phyloP scores from a whole-genome alignment of 108 stramenopile genomes.

The Asterionellopsis glacialis region DNA sequence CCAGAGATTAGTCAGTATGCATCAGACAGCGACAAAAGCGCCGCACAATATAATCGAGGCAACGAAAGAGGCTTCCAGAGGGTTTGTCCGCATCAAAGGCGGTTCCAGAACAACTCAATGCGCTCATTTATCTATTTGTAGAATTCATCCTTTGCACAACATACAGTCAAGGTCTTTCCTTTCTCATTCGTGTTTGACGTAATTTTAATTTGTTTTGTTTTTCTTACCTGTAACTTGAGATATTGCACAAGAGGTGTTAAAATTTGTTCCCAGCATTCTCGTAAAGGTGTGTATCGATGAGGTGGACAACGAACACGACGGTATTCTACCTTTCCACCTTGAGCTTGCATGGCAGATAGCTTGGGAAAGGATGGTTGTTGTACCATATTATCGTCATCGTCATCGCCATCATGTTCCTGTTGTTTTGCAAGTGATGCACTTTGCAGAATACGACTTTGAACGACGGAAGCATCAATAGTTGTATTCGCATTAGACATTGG shows the following conservation, averaged over 20 bases:
- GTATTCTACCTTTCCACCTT: conserved; percentile 77
- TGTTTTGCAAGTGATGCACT: conserved; percentile 66
- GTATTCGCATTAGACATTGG: conserved; percentile 35
- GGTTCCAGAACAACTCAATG: conserved; percentile 60
- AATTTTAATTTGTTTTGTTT: no score
- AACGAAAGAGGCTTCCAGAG: conserved; percentile 51
- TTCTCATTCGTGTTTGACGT: no score
- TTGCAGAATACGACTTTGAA: conserved; percentile 74
- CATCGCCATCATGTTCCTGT: conserved; percentile 40
- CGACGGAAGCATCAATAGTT: conserved; percentile 69
- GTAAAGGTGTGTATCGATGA: conserved; percentile 92
- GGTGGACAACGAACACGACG: conserved; percentile 93
- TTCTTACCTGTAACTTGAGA: conserved; percentile 88
- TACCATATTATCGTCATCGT: conserved; percentile 6
- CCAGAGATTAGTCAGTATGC: conserved; percentile 17
- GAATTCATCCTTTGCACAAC: conserved; percentile 7
- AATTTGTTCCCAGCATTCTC: conserved; percentile 89
- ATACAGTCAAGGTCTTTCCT: not conserved
- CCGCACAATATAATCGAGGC: conserved; percentile 35
- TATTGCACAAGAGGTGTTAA: conserved; percentile 93
- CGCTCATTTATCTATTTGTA: not conserved
- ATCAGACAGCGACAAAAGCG: conserved; percentile 47
- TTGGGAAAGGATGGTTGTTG: conserved; percentile 80
- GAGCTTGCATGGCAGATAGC: conserved; percentile 64
- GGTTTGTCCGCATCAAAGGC: conserved; percentile 31